A percentile compares a stretch with the other conserved stretches of the same genome.
phyloP scores from a whole-genome alignment of 148 eudicot species.

The Cornus florida region DNA sequence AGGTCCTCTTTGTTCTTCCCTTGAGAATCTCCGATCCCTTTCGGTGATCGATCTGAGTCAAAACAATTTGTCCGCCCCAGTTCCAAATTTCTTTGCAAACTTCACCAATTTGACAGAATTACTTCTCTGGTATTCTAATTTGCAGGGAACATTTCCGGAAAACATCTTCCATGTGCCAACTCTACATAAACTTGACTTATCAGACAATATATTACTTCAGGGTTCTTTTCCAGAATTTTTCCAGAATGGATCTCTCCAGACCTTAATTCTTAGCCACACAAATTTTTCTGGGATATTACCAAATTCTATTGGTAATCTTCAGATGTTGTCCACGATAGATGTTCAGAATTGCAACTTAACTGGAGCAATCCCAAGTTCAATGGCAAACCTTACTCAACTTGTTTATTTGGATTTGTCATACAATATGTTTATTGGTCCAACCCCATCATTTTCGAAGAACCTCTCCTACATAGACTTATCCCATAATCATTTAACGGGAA shows the following conservation, averaged over 20 bases:
- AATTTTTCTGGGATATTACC: constrained; percentile 11
- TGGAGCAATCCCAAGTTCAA: constrained; percentile 8
- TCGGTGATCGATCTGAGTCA: constrained; percentile 5
- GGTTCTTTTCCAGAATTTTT: constrained; percentile 21
- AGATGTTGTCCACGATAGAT: neutral
- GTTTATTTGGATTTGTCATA: neutral
- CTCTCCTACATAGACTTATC: too few relatives aligned
- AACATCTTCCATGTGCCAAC: constrained; percentile 16
- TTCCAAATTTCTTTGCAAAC: constrained; percentile 13
- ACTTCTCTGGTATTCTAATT: neutral
- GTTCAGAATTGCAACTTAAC: neutral
- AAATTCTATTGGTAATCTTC: constrained; percentile 6
- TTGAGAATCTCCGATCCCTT: constrained; percentile 6
- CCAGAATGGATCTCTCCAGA: constrained; percentile 14
- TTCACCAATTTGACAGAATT: constrained; percentile 19
- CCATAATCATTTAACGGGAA: too few relatives aligned
- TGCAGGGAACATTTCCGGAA: constrained; percentile 14
- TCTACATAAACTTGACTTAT: constrained; percentile 8
- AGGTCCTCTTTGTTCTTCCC: constrained; percentile 15
- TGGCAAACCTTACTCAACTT: constrained; percentile 1
- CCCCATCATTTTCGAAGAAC: too few relatives aligned
- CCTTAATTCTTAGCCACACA: neutral
- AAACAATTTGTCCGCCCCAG: constrained; percentile 2
- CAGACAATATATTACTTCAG: neutral
- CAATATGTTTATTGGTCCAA: constrained; percentile 19